Evolutionary conservation across 495 filamentous ascomycete species (phyloP).

Genomic region (Penicilliopsis zonata): DNA sequence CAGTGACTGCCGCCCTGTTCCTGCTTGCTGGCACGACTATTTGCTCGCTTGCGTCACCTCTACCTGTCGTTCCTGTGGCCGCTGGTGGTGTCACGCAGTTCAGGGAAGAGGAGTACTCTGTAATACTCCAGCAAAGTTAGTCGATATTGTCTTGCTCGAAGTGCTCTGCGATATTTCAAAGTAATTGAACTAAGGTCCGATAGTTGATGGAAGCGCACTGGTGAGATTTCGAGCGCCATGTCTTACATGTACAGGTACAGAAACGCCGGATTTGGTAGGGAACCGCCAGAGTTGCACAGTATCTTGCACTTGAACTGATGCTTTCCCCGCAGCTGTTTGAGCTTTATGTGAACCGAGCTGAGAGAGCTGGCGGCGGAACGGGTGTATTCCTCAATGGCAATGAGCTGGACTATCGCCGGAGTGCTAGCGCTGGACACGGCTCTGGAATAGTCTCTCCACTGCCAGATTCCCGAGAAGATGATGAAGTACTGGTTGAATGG

Average conservation of each 20-base stretch:
- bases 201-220: constrained; percentile 8
- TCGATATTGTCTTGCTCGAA: constrained; percentile 1
- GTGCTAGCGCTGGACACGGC: constrained; percentile 19
- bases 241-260: constrained; percentile 4
- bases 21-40: background rate
- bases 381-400: constrained; percentile 25
- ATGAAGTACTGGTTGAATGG: constrained; percentile 26
- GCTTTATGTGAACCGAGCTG: constrained; percentile 11
- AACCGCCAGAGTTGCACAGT: constrained; percentile 1
- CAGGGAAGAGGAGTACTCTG: background rate
- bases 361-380: constrained; percentile 19
- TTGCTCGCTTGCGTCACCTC: background rate
- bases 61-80: background rate
- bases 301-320: constrained; percentile 1
- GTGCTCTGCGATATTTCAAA: constrained; percentile 3
- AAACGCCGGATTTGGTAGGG: constrained; percentile 5
- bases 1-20: constrained; percentile 1
- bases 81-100: background rate
- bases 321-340: constrained; percentile 12
- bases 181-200: constrained; percentile 2
- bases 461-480: constrained; percentile 10
- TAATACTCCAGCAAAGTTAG: constrained; percentile 7
- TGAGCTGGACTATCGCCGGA: constrained; percentile 14
- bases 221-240: constrained; percentile 9
- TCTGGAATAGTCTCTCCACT: constrained; percentile 17